A percentile compares a stretch with the other conserved stretches of the same genome.
These are phyloP conservation scores for Pisolithus microcarpus DNA, from an alignment of 768 basidiomycete genomes.

Conservation along the genomic window DNA sequence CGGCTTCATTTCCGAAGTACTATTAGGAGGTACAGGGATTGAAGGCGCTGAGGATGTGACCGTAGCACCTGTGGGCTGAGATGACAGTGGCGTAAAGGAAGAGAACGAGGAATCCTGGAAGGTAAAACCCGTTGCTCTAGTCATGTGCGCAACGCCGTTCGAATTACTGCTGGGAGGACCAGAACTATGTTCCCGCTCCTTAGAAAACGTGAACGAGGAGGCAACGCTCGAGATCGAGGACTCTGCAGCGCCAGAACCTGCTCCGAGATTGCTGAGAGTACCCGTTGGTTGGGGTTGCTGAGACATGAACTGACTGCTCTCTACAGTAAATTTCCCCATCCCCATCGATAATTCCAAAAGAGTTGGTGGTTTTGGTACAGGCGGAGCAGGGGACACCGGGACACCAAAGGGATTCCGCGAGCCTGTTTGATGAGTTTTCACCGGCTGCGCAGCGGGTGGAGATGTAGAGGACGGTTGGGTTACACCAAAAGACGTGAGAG, in stretches of 20 bases:
- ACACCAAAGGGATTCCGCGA: conserved; percentile 93
- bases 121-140: conserved; percentile 35
- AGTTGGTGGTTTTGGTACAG: conserved; percentile 72
- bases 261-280: conserved; percentile 26
- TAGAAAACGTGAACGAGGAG: conserved; percentile 55
- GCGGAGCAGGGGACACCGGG: conserved; percentile 50
- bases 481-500: conserved; percentile 39
- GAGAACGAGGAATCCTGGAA: conserved; percentile 44
- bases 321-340: conserved; percentile 20
- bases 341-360: conserved; percentile 72
- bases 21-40: conserved; percentile 19
- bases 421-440: conserved; percentile 87
- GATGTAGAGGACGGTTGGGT: conserved; percentile 25
- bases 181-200: conserved; percentile 19
- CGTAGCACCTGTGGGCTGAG: conserved; percentile 45
- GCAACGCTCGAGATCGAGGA: conserved; percentile 63
- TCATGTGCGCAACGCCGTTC: conserved; percentile 25
- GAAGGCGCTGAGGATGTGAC: conserved; percentile 28
- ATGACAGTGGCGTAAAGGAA: conserved; percentile 33
- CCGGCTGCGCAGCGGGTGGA: conserved; percentile 48
- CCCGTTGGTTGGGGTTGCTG: conserved; percentile 21
- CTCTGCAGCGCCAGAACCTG: conserved; percentile 22
- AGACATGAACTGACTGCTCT: conserved; percentile 24
- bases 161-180: not conserved
- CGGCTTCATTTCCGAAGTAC: conserved; percentile 26